Evolutionary conservation across 1,284 basidiomycete genomes (phyloP), one percentile per base, ranked within the genome.

Genomic region (Earliella scabrosa): DNA sequence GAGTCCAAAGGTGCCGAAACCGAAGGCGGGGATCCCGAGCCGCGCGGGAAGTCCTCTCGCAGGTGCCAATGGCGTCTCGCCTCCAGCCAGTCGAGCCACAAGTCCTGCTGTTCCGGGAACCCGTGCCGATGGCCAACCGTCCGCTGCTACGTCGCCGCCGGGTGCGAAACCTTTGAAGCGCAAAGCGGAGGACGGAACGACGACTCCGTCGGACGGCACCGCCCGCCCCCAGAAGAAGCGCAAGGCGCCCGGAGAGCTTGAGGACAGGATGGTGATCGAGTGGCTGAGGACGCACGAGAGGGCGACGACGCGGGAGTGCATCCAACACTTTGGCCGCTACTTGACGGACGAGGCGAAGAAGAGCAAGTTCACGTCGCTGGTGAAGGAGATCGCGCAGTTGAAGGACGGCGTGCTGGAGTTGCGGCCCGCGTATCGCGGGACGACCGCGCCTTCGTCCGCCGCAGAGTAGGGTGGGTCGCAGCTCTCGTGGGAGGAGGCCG

Each of bases 321-420:
- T 93, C 60, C 82, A 84, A 54, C 81, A 92, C 67, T 93, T 93
- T 69, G 84, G 84, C 59, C 83, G 83, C 14, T 90, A 88, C 65
- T 71, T 92, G 49, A 87, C 81, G 51, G 83, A 84, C 63, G 79
- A 81, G 43, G 79, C 76, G 63, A 88, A 87, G 78, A 92, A 91
- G 79, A 66, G 69, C 53, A 82, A 79, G 68, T 91, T 93, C 66
- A 88, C 88, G n/a, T 79, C 77, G 18, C 77, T 93, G 67, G 83
- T 93, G 48, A 87, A 88, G 73, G 84, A 89, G 68, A 83, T 90
- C 39, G 90, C 90, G 20, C 78, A 80, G 64, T 67, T 92, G 68
- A 88, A 85, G 74, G 80, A 79, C 40, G 86, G 87, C 26, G 75
- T 83, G 26, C 71, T 93, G 54, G 76, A 83, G n/a, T 71, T 90